Evolutionary conservation across 2,329 filamentous ascomycete genomes (phyloP), one percentile per base, ranked within the genome.

Genomic region (Mycosphaerella sp.): DNA sequence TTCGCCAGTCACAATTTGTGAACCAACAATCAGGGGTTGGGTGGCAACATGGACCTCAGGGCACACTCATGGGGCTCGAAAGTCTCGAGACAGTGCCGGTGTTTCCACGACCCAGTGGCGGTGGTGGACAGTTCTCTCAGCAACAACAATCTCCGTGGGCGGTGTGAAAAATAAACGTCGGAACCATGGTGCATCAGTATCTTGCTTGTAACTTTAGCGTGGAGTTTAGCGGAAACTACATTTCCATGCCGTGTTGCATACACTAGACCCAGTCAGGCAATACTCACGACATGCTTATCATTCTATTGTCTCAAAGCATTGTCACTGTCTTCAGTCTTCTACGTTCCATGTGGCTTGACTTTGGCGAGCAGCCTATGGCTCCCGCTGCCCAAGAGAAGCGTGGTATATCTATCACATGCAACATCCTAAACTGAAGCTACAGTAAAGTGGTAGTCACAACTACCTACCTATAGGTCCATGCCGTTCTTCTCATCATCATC

Each of bases 1-100:
- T 97, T 78, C 81, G 93, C 13, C 89, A 97, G 66, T 88, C 86
- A 41, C 82, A 85, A 3, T 95, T 96, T 68, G 84, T 95, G 46
- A 93, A 95, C 65, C 89, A 95, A 64, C 78, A 83, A 56, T 95
- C 89, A 0, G 90, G 91, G 0, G 78, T 87, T 68, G 88, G 88
- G 1, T 97, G 93, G 89, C 90, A 96, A 68, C 79, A 81, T 54
- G 68, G 68, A 3, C 82, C 85, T 59, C 81, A 87, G 64, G 80
- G 85, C 7, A 91, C 93, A 3, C 86, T 95, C 57, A 89, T 89
- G 3, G 80, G 80, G 1, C 66, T 93, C 48, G 87, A 96, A 65
- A 81, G 86, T 58, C 64, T 97, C 39, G 79, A 84, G 30, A 95
- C 90, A 0, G 76, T 89, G 25, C 85, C 85, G 0, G 81, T 97